Base-by-base conservation (phyloP, 2,329 filamentous ascomycete species). In the Pseudocercospora vitis region DNA sequence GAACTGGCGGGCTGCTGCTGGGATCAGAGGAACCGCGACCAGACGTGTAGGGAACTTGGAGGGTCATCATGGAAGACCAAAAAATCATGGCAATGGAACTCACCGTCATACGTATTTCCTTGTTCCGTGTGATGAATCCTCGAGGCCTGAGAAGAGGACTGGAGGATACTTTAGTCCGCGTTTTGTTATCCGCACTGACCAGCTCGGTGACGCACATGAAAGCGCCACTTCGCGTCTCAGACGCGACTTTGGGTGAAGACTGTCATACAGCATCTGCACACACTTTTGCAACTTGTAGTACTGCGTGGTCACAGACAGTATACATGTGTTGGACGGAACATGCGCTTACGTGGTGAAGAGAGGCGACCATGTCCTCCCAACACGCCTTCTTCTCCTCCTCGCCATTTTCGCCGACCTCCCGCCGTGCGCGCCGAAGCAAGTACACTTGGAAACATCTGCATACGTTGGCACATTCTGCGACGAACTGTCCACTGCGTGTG, bases 401-500 rank as follows among this genome's bases (percentile, higher is more conserved):
- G 24, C 42, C 42, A 5, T 18, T 62, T 40, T 64, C 65, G 16
- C 63, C 66, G 11, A 57, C 55, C 11, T 53, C 54, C 4, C 54
- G 53, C 29, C 57, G 56, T 33, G 53, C 56, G 11, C 61, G 60
- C 4, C 76, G 76, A 60, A 96, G 91, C 12, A 81, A 80, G 53
- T 97, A 94, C 73, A 96, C 90, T 2, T 90, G 88, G 70, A 88
- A 88, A 56, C 86, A 97, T 50, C 80, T 97, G 12, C 79, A 83
- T 28, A 86, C 91, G 60, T 81, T 97, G 53, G 82, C 85, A 5
- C 80, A 84, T 7, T 90, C 81, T 61, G 84, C 83, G 28, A 78
- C 85, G 0, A 83, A 84, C 7, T 90, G 84, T 47, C 92, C 92
- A 1, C 78, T 99, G 29, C 85, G 94, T 40, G 88, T 95, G 23